Base-by-base conservation (phyloP, 1,284 basidiomycete species). In the Austroboletus rostrupii region DNA sequence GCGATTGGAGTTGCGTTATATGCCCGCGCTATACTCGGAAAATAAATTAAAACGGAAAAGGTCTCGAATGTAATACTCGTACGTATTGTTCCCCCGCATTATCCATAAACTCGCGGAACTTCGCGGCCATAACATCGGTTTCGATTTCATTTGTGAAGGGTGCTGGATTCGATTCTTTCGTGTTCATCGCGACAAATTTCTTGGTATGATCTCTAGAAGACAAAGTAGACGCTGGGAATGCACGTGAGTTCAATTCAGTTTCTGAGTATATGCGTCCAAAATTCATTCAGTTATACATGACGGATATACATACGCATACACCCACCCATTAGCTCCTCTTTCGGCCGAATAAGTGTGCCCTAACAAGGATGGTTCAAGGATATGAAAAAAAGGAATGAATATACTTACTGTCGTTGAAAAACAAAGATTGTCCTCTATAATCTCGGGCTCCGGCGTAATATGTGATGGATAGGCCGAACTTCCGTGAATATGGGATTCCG, bases 261-360 rank as follows among this genome's bases (percentile, higher is more conserved):
- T 67, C 59, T 57, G 54, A 21, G 10, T 48, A 52, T 57, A 56
- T 55, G 54, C 50, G 43, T 28, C 36, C 44, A 47, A 47, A 43
- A 20, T 38, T 51, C 29, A 33, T 17, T 23, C 8, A 16, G 11
- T 28, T 8, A 28, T 41, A 7, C 16, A 28, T 13, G 17, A 47
- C 31, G 10, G 14, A n/a, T 12, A 29, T 45, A 1, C n/a, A 33
- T 26, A 40, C 47, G 61, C 55, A 64, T 61, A 62, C 46, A 65
- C 59, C 8, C 48, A 70, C 67, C 64, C 31, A 39, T 42, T 41
- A 50, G 41, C 7, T 56, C 55, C 9, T 53, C 49, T 20, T 45
- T 49, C 17, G 47, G 31, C 14, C 37, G 44, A 47, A 46, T 50
- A 10, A 53, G 32, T 21, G 40, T 23, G 48, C 47, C 47, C 66